phyloP scores from a whole-genome alignment of 1,284 basidiomycete species.

The Fomes fomentarius region DNA sequence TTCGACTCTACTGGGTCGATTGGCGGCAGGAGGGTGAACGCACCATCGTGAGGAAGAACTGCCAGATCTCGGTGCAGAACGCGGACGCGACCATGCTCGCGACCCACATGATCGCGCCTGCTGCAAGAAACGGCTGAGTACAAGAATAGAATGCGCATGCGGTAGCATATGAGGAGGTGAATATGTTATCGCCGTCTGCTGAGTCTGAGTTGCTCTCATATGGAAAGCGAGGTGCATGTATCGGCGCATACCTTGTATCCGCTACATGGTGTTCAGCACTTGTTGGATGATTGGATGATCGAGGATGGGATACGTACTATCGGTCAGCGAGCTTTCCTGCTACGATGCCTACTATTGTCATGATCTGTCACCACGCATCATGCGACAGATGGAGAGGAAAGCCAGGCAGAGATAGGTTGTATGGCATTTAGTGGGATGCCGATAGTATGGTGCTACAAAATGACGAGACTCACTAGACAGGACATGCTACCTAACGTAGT shows the following conservation, averaged over 20 bases:
- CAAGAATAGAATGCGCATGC: too few species aligned
- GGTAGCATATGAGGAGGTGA: too few species aligned
- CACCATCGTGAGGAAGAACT: slow-evolving; percentile 32
- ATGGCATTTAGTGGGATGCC: too few species aligned
- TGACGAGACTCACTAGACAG: slow-evolving; percentile 21
- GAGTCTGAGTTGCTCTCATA: too few species aligned
- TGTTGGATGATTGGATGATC: not conserved
- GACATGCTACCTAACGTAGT: slow-evolving; percentile 28
- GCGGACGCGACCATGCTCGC: slow-evolving; percentile 29
- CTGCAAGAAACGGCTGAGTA: slow-evolving; percentile 25
- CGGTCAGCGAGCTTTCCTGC: slow-evolving; percentile 33
- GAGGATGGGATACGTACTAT: slow-evolving; percentile 22
- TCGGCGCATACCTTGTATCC: slow-evolving; percentile 23
- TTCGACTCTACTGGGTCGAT: too few species aligned
- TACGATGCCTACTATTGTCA: slow-evolving; percentile 29
- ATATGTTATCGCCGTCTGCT: too few species aligned
- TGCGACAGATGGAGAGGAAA: too few species aligned
- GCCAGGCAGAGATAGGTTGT: too few species aligned
- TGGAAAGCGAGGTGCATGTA: too few species aligned
- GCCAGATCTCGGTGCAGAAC: slow-evolving; percentile 32
- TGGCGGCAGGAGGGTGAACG: too few species aligned
- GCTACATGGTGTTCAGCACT: slow-evolving; percentile 8
- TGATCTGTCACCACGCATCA: too few species aligned
- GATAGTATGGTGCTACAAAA: not conserved
- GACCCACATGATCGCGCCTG: slow-evolving; percentile 28